Evolutionary conservation across 768 basidiomycete genomes (phyloP).

Genomic region (Pleurotus citrinopileatus): DNA sequence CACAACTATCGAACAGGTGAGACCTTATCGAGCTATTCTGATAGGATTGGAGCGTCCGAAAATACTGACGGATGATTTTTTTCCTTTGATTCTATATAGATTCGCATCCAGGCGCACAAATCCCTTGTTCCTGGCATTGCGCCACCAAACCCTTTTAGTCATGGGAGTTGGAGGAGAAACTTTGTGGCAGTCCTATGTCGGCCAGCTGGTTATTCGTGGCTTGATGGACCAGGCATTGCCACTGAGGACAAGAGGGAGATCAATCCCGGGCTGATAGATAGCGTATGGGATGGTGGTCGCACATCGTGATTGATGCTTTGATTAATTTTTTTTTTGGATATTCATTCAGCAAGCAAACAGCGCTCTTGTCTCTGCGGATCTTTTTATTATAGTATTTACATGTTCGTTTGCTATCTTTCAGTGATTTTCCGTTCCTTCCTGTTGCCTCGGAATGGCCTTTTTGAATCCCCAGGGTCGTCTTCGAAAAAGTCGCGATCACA

Average conservation of each 20-base stretch:
- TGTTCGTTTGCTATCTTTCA: too few species aligned
- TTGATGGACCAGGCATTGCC: slow-evolving; percentile 56
- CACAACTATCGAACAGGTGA: slow-evolving; percentile 95
- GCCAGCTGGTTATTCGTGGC: slow-evolving; percentile 78
- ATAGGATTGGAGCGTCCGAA: neutral
- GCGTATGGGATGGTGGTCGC: slow-evolving; percentile 16
- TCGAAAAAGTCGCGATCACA: slow-evolving; percentile 4
- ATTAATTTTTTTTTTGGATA: neutral
- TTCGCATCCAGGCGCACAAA: slow-evolving; percentile 83
- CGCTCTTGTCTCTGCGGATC: too few species aligned
- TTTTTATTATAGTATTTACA: too few species aligned
- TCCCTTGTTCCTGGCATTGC: slow-evolving; percentile 58
- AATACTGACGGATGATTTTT: slow-evolving; percentile 7
- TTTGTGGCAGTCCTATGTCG: slow-evolving; percentile 75
- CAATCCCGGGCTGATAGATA: slow-evolving; percentile 57
- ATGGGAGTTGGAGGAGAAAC: slow-evolving; percentile 74
- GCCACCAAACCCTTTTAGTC: slow-evolving; percentile 86
- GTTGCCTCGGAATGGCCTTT: neutral
- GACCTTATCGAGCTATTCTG: slow-evolving; percentile 11
- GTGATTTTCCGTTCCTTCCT: neutral
- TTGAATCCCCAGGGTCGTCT: neutral
- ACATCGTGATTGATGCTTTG: neutral
- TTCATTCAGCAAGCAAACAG: too few species aligned
- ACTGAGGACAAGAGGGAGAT: slow-evolving; percentile 72
- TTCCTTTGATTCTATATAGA: slow-evolving; percentile 39